These are phyloP conservation scores for Capronia americana DNA, from an alignment of 2,329 filamentous ascomycete genomes.

Conservation along the genomic window DNA sequence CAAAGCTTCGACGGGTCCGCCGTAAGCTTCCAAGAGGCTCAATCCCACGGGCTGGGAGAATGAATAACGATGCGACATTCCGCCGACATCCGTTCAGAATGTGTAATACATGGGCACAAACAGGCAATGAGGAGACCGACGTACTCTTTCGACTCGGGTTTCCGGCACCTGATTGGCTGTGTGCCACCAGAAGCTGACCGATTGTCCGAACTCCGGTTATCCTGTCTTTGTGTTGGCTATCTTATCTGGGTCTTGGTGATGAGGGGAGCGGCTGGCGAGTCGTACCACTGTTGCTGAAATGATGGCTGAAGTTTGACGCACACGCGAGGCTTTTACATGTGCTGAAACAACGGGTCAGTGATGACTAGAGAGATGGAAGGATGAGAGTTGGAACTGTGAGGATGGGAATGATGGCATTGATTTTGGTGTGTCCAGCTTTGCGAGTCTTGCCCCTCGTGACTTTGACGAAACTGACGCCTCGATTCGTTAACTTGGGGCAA, in stretches of 20 bases:
- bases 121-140: slow-evolving; percentile 5
- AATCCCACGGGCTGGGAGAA: not conserved
- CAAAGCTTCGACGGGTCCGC: slow-evolving; percentile 2
- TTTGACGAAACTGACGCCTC: not conserved
- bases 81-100: slow-evolving; percentile 28
- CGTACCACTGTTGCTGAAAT: slow-evolving; percentile 7
- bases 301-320: not conserved
- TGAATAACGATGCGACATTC: slow-evolving; percentile 25
- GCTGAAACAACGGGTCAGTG: slow-evolving; percentile 1
- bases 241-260: slow-evolving; percentile 17
- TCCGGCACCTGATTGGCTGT: slow-evolving; percentile 5
- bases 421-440: not conserved
- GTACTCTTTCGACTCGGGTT: slow-evolving; percentile 2
- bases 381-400: slow-evolving; percentile 6
- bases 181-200: slow-evolving; percentile 14
- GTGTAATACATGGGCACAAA: slow-evolving; percentile 15
- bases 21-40: slow-evolving; percentile 3
- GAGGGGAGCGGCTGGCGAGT: slow-evolving; percentile 12
- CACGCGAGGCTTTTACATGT: not conserved
- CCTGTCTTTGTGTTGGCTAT: slow-evolving; percentile 3
- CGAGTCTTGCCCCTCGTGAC: not conserved
- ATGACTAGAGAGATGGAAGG: slow-evolving; percentile 3
- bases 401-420: not conserved
- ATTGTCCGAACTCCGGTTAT: slow-evolving; percentile 10
- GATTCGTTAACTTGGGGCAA: not conserved